These are phyloP conservation scores for Lasiodiplodia theobromae DNA, from an alignment of 2,329 filamentous ascomycete genomes.

Conservation along the genomic window DNA sequence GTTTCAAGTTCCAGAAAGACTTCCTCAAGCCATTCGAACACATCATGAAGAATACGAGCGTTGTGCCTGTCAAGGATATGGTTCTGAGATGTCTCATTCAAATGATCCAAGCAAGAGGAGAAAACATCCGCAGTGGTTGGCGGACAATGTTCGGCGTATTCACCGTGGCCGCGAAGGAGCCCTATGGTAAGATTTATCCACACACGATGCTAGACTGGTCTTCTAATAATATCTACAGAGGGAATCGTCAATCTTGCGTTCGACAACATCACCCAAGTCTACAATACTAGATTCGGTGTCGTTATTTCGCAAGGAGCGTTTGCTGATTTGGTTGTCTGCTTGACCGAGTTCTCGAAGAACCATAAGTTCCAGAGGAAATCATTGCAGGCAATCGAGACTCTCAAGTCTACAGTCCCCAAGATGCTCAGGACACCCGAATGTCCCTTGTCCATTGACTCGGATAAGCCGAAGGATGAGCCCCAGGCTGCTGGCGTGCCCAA, in stretches of 20 bases:
- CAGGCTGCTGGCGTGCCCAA: slow-evolving; percentile 61
- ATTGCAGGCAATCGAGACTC: slow-evolving; percentile 89
- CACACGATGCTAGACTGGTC: slow-evolving; percentile 27
- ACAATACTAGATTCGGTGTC: slow-evolving; percentile 92
- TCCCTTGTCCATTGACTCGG: slow-evolving; percentile 75
- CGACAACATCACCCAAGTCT: slow-evolving; percentile 94
- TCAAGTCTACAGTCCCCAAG: slow-evolving; percentile 91
- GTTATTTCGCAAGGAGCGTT: slow-evolving; percentile 97
- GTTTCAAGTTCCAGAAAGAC: slow-evolving; percentile 99
- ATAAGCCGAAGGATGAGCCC: slow-evolving; percentile 57
- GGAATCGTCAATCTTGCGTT: slow-evolving; percentile 96
- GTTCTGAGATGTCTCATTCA: slow-evolving; percentile 94
- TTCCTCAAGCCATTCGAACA: slow-evolving; percentile 99
- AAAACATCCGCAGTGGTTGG: slow-evolving; percentile 98
- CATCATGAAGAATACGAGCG: slow-evolving; percentile 90
- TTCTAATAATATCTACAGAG: slow-evolving; percentile 60
- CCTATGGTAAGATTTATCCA: slow-evolving; percentile 65
- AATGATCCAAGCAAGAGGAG: slow-evolving; percentile 96
- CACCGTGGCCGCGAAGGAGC: slow-evolving; percentile 90
- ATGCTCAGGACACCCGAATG: slow-evolving; percentile 98
- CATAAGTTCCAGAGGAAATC: slow-evolving; percentile 99
- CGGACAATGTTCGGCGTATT: slow-evolving; percentile 99
- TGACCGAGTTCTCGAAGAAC: slow-evolving; percentile 99
- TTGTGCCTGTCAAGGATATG: slow-evolving; percentile 96
- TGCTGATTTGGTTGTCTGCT: slow-evolving; percentile 91